These are phyloP conservation scores for Poa annua DNA, from an alignment of 176 grass and related monocot species.

Conservation along the genomic window DNA sequence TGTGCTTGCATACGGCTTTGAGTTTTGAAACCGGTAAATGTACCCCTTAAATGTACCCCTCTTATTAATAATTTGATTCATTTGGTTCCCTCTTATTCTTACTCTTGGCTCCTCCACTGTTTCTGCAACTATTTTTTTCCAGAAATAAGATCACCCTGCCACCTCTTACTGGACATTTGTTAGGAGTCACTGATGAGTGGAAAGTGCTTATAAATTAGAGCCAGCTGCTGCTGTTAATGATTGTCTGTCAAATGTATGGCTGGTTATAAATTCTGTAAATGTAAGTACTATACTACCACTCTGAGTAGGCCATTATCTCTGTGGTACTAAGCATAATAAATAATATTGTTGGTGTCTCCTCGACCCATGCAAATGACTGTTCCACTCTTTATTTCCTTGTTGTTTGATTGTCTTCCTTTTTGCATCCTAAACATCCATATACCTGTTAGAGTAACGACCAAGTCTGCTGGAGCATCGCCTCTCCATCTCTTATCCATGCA, in stretches of 20 bases:
- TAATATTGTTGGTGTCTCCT: neutral
- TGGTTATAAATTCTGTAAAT: neutral
- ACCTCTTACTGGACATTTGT: neutral
- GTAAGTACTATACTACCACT: neutral
- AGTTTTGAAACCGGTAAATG: neutral
- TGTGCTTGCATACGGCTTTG: neutral
- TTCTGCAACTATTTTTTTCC: neutral
- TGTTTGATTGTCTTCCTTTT: neutral
- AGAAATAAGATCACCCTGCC: neutral
- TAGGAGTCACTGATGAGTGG: constrained; percentile 6
- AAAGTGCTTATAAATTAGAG: neutral
- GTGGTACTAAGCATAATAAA: neutral
- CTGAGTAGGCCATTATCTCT: neutral
- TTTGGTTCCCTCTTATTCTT: neutral
- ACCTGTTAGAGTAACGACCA: too few relatives aligned
- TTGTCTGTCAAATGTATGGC: neutral
- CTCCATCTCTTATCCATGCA: too few relatives aligned
- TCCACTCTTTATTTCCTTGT: neutral
- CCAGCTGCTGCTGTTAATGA: constrained; percentile 19
- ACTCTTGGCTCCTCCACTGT: neutral
- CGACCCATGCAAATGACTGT: neutral
- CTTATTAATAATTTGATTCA: constrained; percentile 1
- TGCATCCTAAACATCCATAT: constrained; percentile 17
- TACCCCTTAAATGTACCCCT: neutral
- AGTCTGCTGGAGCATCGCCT: too few relatives aligned